phyloP scores from a whole-genome alignment of 345 rosid genomes.

The Moricandia arvensis region DNA sequence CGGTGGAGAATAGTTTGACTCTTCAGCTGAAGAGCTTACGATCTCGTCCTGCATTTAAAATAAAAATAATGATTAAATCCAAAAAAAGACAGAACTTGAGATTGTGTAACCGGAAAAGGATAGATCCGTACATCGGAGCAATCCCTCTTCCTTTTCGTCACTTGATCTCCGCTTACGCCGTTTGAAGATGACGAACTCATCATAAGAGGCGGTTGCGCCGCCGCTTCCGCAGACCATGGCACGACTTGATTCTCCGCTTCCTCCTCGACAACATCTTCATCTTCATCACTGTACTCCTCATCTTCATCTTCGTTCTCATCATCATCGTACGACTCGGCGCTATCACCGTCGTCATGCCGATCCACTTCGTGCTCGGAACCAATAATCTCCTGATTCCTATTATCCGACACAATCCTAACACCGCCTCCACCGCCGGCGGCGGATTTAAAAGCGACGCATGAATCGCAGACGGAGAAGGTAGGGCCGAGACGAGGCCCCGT shows the following conservation, averaged over 20 bases:
- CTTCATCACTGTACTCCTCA: constrained; percentile 29
- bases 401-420: background rate
- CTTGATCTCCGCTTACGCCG: background rate
- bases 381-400: background rate
- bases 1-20: constrained; percentile 27
- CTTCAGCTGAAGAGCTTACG: constrained; percentile 50
- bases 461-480: constrained; percentile 61
- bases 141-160: constrained; percentile 51
- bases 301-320: constrained; percentile 32
- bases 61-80: background rate
- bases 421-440: background rate
- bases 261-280: constrained; percentile 35
- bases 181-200: constrained; percentile 33
- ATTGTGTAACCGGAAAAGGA: background rate
- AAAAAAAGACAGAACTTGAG: background rate
- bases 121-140: constrained; percentile 54
- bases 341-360: background rate
- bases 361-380: background rate
- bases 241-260: constrained; percentile 73
- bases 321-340: constrained; percentile 33
- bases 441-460: constrained; percentile 44
- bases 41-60: constrained; percentile 50
- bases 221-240: constrained; percentile 30
- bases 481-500: constrained; percentile 56
- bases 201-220: constrained; percentile 43